phyloP scores from a whole-genome alignment of 2,329 filamentous ascomycete species.

The Penicillium corylophilum region DNA sequence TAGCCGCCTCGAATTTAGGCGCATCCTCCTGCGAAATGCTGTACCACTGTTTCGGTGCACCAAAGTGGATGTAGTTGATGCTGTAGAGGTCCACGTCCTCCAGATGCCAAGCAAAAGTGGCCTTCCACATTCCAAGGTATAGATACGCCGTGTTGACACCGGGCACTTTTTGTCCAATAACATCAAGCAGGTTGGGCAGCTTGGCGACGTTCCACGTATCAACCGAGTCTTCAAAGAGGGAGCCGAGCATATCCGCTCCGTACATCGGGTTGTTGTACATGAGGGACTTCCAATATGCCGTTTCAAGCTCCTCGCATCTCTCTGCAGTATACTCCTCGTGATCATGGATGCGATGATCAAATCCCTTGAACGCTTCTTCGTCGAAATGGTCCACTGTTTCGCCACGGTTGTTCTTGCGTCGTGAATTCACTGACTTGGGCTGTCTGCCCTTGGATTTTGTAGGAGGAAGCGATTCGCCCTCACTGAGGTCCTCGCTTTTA shows the following conservation, averaged over 20 bases:
- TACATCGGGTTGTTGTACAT: conserved; percentile 95
- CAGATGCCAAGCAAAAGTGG: conserved; percentile 97
- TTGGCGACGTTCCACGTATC: conserved; percentile 93
- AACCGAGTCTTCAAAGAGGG: conserved; percentile 83
- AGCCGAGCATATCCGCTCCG: conserved; percentile 93
- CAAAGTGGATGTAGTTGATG: conserved; percentile 99
- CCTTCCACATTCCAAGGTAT: conserved; percentile 99
- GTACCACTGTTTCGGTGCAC: conserved; percentile 98
- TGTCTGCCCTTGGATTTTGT: conserved; percentile 55
- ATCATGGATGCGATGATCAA: conserved; percentile 82
- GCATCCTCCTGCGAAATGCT: conserved; percentile 97
- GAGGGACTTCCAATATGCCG: conserved; percentile 94
- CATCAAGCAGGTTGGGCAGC: conserved; percentile 87
- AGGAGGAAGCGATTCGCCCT: conserved; percentile 43
- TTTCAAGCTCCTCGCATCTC: conserved; percentile 90
- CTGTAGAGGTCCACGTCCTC: conserved; percentile 99
- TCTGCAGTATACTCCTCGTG: conserved; percentile 86
- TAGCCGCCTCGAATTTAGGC: conserved; percentile 85
- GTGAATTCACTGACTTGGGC: conserved; percentile 74
- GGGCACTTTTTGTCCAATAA: conserved; percentile 90
- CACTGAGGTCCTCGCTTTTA: conserved; percentile 56
- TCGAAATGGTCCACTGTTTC: conserved; percentile 79
- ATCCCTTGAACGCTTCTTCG: conserved; percentile 84
- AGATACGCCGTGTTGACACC: conserved; percentile 98
- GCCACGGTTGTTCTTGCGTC: conserved; percentile 79